Percentiles rank a stretch among this genome's conserved stretches.
Conservation (phyloP, 1,284 basidiomycete genomes). For the Peniophora sp. region DNA sequence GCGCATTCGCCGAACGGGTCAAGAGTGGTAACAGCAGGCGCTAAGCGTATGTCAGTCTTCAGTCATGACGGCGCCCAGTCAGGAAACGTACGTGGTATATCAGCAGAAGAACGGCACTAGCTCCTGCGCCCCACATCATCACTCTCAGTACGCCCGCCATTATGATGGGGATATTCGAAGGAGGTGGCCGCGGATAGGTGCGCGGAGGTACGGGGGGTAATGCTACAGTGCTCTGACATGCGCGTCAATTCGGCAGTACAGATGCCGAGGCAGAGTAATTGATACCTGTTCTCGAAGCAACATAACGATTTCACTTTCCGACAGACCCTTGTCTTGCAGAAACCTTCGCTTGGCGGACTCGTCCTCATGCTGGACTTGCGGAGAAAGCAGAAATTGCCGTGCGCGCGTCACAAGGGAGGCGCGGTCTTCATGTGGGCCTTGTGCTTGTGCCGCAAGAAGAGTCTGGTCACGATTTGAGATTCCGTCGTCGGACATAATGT, state of each 20-base stretch:
- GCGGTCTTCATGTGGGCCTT: constrained; percentile 14
- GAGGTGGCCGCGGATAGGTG: constrained; percentile 63
- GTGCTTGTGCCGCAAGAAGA: constrained; percentile 1
- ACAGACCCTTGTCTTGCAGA: constrained; percentile 65
- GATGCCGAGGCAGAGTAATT: constrained; percentile 5
- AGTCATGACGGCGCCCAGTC: constrained; percentile 11
- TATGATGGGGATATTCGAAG: constrained; percentile 60
- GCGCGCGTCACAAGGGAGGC: constrained; percentile 50
- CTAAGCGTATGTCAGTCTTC: constrained; percentile 24
- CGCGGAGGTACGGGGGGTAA: constrained; percentile 57
- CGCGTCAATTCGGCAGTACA: constrained; percentile 8
- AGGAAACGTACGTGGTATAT: constrained; percentile 52
- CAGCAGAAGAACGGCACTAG: constrained; percentile 47
- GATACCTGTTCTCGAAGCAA: constrained; percentile 53
- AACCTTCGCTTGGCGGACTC: constrained; percentile 50
- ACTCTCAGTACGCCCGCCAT: constrained; percentile 53
- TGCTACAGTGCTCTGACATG: constrained; percentile 21
- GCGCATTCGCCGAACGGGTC: constrained; percentile 46
- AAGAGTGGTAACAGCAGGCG: constrained; percentile 62
- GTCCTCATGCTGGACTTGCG: constrained; percentile 56
- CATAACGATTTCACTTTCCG: constrained; percentile 47
- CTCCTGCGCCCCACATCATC: constrained; percentile 60
- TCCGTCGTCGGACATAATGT: constrained; percentile 11
- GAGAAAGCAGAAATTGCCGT: constrained; percentile 54
- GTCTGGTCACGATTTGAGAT: background rate